Evolutionary conservation across 1,284 basidiomycete species (phyloP), one percentile per base, ranked within the genome.

Genomic region (Neonothopanus nambi): DNA sequence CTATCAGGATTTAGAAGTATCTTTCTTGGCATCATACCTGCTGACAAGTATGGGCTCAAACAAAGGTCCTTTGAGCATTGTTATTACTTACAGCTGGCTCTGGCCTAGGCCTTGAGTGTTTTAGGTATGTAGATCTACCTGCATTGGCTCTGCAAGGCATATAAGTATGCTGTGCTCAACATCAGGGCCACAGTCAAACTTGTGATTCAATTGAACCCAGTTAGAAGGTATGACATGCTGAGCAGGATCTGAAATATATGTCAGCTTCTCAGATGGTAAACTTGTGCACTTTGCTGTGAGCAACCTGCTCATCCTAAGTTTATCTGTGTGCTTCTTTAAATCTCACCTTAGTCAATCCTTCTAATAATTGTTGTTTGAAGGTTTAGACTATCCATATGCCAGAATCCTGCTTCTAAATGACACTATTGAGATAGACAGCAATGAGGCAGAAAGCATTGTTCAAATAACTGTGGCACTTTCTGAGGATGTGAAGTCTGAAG

Each of bases 281-380:
- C 72, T 91, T 6, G 66, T 89, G 39, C 80, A 87, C 5, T 89
- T 83, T 61, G 76, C 82, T 2, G 68, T 90, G 83, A 93, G 65
- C 95, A 92, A 91, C 76, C 82, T 1, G 79, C 76, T 41, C 85
- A 95, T 71, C 91, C 93, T 0, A 72, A 85, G 36, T 81, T 85
- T 12, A 74, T 95, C 36, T 85, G 93, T 94, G 61, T 64, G 89
- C 21, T 28, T 4, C 28, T 33, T 42, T 39, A 9, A 26, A 36
- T 39, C 40, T 30, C 13, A 20, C 24, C 49, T 28, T 2, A n/a
- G 12, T 33, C 46, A n/a, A 39, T 17, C 15, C 39, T 41, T 26
- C 20, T 50, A 47, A 18, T 47, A n/a, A 4, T 41, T 47, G n/a
- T n/a, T n/a, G n/a, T n/a, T n/a, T n/a, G 7, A 15, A 94, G 93